phyloP scores from a whole-genome alignment of 1,284 basidiomycete species.

The Apiotrichum gracile region DNA sequence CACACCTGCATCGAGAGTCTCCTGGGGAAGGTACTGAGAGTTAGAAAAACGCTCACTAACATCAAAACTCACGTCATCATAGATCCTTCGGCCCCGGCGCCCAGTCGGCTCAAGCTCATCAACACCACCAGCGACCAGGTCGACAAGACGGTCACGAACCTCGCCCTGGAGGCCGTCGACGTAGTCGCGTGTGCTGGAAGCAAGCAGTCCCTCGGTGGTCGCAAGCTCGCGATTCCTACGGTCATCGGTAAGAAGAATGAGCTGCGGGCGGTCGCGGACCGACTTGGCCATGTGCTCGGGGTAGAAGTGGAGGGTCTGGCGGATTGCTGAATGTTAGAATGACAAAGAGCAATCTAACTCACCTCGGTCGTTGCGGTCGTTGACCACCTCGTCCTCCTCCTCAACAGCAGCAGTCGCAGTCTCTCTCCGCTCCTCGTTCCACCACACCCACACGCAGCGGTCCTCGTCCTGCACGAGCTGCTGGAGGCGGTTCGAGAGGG shows the following conservation, averaged over 20 bases:
- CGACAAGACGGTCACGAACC: conserved; percentile 58
- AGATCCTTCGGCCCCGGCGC: conserved; percentile 56
- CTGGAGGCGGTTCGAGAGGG: conserved; percentile 85
- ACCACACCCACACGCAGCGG: conserved; percentile 72
- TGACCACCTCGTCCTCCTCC: conserved; percentile 52
- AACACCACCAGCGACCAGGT: conserved; percentile 66
- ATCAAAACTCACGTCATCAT: conserved; percentile 61
- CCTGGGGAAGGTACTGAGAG: conserved; percentile 71
- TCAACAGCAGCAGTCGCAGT: conserved; percentile 26
- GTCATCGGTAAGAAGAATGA: conserved; percentile 85
- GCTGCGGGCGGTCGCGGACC: conserved; percentile 54
- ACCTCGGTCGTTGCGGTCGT: conserved; percentile 91
- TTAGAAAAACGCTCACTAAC: neutral
- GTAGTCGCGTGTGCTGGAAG: conserved; percentile 66
- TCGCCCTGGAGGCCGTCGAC: conserved; percentile 63
- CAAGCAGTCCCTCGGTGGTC: conserved; percentile 59
- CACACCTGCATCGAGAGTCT: conserved; percentile 72
- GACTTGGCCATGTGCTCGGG: conserved; percentile 61
- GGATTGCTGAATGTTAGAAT: conserved; percentile 58
- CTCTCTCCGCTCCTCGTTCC: conserved; percentile 79
- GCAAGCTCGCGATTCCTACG: conserved; percentile 75
- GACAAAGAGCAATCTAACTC: conserved; percentile 13
- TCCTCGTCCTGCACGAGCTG: conserved; percentile 73
- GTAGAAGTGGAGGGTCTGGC: conserved; percentile 80
- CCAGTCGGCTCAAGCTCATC: conserved; percentile 49